Evolutionary conservation across 768 basidiomycete genomes (phyloP), one percentile per base, ranked within the genome.

Genomic region (Pisolithus tinctorius): DNA sequence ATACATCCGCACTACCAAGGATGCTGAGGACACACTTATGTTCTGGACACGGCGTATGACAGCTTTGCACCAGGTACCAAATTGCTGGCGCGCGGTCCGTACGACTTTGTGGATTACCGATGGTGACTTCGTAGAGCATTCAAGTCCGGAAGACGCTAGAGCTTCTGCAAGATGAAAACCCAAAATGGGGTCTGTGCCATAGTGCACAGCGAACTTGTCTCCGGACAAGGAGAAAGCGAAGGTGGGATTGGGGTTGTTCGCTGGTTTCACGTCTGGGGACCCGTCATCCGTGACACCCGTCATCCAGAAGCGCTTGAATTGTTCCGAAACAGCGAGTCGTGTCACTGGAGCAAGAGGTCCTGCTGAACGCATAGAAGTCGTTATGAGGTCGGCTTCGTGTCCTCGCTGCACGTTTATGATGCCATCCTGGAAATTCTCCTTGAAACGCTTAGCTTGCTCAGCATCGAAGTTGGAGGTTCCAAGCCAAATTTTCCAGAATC

Each of bases 91-190:
- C 9, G 54, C 58, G 4, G 48, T 37, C 17, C 31, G 52, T 7
- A 65, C 63, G 34, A 64, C 4, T 30, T 58, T 58, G 17, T 62
- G 61, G 7, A 17, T 42, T 27, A 64, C 6, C 46, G 8, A 58
- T 2, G 16, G 44, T 10, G 6, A 47, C 45, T 59, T 53, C 0
- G 14, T 34, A 14, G 43, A 50, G 14, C 13, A 20, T 26, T 23
- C 42, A 40, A 30, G 26, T 29, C 10, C 40, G n/a, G 51, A 41
- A 25, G 50, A 45, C 11, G 57, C 58, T 23, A 68, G 51, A 13
- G 47, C 41, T 31, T 68, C 64, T n/a, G 64, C 68, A 14, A 65
- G 58, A 55, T 68, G 66, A 43, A 69, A 67, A 25, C 66, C 66
- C 2, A 54, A 49, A 3, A 67, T 48, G 11, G 66, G 62, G 46